These are phyloP conservation scores for Gnetum montanum DNA, from an alignment of 75 land plant genomes.

Conservation along the genomic window DNA sequence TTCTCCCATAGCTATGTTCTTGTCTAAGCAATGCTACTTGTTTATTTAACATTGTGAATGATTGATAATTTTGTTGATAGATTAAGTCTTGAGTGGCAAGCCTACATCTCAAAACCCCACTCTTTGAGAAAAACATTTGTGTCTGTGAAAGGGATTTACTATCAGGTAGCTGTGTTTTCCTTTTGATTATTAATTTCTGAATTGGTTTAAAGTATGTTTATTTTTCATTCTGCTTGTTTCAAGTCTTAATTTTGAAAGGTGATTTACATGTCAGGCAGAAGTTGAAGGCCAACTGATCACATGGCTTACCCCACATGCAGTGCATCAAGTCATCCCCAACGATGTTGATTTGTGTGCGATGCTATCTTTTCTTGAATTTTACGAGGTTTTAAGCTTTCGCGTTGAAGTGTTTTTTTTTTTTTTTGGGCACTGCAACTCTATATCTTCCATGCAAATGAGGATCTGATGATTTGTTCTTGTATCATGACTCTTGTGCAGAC, in stretches of 20 bases:
- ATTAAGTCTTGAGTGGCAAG: slow-evolving; percentile 96
- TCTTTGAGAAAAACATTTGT: slow-evolving; percentile 72
- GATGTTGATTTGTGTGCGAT: slow-evolving; percentile 91
- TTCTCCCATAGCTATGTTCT: no score
- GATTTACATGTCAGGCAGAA: slow-evolving; percentile 47
- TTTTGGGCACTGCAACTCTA: no score
- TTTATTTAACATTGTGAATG: no score
- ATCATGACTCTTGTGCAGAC: slow-evolving; percentile 43
- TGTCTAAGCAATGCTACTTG: no score
- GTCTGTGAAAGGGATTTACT: slow-evolving; percentile 93
- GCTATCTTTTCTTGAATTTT: slow-evolving; percentile 86
- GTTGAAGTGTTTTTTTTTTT: background rate
- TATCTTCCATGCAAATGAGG: no score
- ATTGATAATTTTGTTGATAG: slow-evolving; percentile 25
- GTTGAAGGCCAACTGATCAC: slow-evolving; percentile 85
- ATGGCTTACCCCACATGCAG: slow-evolving; percentile 92
- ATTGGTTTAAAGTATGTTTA: background rate
- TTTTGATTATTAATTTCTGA: no score
- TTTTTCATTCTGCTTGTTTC: slow-evolving; percentile 6
- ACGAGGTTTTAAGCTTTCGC: slow-evolving; percentile 48
- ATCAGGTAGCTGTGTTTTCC: slow-evolving; percentile 48
- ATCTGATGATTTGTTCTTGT: no score
- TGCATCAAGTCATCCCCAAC: slow-evolving; percentile 77
- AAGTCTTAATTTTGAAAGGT: background rate
- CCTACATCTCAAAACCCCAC: slow-evolving; percentile 73